Base-by-base conservation (phyloP, 2,329 filamentous ascomycete species). In the Diaporthe citrichinensis region DNA sequence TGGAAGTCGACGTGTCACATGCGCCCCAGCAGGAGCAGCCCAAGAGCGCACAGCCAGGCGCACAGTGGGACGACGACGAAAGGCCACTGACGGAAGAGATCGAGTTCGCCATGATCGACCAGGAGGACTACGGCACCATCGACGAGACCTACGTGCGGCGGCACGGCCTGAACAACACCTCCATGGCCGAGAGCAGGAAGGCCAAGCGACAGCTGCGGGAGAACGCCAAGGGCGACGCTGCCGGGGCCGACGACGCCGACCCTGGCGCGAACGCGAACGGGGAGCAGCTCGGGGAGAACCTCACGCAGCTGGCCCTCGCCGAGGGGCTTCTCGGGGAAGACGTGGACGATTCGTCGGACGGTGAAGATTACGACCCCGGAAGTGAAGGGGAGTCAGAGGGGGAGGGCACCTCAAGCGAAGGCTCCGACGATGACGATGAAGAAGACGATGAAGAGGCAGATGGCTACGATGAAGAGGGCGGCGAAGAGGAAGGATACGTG, bases 91-190 rank as follows among this genome's bases (percentile, higher is more conserved):
- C 86, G 1, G 89, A 92, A 77, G 92, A 94, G 79, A 84, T 93
- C 31, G 92, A 94, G 80, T 94, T 94, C 77, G 87, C 87, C 51
- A 94, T 94, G 92, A 82, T 94, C 25, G 92, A 94, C 79, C 92
- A 94, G 82, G 90, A 91, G 78, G 91, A 94, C 80, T 93, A 92
- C 76, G 85, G 84, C 6, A 90, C 88, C 31, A 93, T 94, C 76
- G 91, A 93, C 79, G 88, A 90, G 77, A 81, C 80, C n/a, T 94
- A 92, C 79, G 87, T 94, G 62, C 88, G 89, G 79, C 87, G 87
- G 14, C 89, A 93, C 78, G 86, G 89, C 0, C 85, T 94, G 36
- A 90, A 93, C 77, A 92, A 94, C 79, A 86, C 90, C 76, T 93
- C 92, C 80, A 91, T 94, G 91, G 92, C 92, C 0, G 92, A 94